Evolutionary conservation across 2,329 filamentous ascomycete species (phyloP).

Genomic region (Cercospora berteroae): DNA sequence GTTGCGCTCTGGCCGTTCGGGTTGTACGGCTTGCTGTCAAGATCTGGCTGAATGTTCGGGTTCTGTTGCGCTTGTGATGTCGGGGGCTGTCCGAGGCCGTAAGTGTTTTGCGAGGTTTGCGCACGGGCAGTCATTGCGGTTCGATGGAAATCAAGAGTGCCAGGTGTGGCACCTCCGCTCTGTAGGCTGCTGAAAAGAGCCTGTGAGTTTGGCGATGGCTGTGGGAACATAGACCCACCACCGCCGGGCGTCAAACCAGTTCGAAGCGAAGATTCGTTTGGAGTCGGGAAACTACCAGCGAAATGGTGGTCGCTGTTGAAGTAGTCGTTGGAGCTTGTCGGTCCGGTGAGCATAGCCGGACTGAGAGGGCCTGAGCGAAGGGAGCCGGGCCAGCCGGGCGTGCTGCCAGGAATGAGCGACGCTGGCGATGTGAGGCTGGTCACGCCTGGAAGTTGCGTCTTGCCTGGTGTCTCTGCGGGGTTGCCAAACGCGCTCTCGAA

Average conservation of each 20-base stretch:
- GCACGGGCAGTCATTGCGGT: conserved; percentile 81
- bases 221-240: conserved; percentile 95
- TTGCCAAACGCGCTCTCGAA: conserved; percentile 91
- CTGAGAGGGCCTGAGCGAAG: conserved; percentile 89
- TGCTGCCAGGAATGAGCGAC: conserved; percentile 70
- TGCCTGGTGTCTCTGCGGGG: conserved; percentile 74
- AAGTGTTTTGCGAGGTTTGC: conserved; percentile 49
- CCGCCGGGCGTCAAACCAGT: conserved; percentile 92
- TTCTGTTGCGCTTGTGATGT: conserved; percentile 47
- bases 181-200: conserved; percentile 76
- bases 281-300: conserved; percentile 83
- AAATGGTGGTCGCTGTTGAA: conserved; percentile 72
- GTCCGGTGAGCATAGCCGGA: conserved; percentile 94
- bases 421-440: conserved; percentile 88
- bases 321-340: conserved; percentile 70
- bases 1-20: conserved; percentile 49
- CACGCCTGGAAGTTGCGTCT: conserved; percentile 79
- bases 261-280: conserved; percentile 90
- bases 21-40: conserved; percentile 52
- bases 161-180: conserved; percentile 80
- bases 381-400: conserved; percentile 79
- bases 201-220: conserved; percentile 81
- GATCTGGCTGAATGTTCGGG: conserved; percentile 40
- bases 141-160: conserved; percentile 89
- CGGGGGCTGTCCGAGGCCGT: conserved; percentile 38